A percentile compares a stretch with the other conserved stretches of the same genome.
phyloP scores from a whole-genome alignment of 441 rosid species.

The Adansonia grandidieri region DNA sequence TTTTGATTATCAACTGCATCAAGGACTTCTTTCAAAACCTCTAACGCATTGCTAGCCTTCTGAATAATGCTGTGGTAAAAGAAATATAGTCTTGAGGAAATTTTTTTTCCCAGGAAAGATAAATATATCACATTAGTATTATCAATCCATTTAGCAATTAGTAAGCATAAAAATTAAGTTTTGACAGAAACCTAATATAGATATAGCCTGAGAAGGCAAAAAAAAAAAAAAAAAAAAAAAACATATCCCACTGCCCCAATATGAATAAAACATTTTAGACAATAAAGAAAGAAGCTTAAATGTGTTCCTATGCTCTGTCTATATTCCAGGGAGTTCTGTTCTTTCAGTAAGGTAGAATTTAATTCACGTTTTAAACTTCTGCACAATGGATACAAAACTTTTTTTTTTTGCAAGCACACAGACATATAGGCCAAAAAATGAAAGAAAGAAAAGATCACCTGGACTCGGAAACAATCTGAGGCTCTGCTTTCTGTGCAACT shows the following conservation, averaged over 20 bases:
- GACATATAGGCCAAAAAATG: not conserved
- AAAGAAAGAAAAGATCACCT: conserved; percentile 42
- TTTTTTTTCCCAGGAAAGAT: not conserved
- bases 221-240: not conserved
- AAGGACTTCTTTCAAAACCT: conserved; percentile 91
- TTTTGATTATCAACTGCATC: conserved; percentile 85
- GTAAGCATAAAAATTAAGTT: not conserved
- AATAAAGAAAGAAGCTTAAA: conserved; percentile 13
- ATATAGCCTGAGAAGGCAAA: not conserved
- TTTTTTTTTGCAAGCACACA: not conserved
- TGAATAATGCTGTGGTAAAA: conserved; percentile 69
- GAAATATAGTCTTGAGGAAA: conserved; percentile 7
- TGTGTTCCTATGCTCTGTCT: not conserved
- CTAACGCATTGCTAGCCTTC: conserved; percentile 85
- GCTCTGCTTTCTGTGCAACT: conserved; percentile 48
- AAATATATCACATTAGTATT: not conserved
- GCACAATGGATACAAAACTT: not conserved
- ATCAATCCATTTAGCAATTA: not conserved
- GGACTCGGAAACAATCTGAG: conserved; percentile 58
- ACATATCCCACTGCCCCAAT: not conserved
- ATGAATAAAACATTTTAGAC: conserved; percentile 7
- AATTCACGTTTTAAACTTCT: conserved; percentile 9
- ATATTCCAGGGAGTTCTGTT: not conserved
- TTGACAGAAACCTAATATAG: not conserved
- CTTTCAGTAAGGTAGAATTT: not conserved